phyloP scores from a whole-genome alignment of 768 basidiomycete genomes.

The Pleurotus giganteus region DNA sequence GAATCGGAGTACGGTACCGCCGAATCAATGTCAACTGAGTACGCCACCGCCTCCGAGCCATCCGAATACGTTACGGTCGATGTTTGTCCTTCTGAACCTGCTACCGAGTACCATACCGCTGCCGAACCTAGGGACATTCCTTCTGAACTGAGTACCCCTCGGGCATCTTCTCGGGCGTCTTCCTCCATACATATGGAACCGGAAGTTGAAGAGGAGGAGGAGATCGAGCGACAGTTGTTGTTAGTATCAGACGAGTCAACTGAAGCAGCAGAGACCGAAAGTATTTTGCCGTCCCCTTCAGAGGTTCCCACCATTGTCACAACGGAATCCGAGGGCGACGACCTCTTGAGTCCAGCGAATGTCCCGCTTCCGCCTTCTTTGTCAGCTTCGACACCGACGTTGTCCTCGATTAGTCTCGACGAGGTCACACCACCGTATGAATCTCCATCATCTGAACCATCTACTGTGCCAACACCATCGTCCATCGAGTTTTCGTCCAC shows the following conservation, averaged over 20 bases:
- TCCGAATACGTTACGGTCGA: constrained; percentile 50
- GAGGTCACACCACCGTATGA: constrained; percentile 13
- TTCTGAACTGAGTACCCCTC: constrained; percentile 40
- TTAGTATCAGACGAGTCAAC: constrained; percentile 3
- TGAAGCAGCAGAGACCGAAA: constrained; percentile 6
- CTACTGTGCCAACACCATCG: constrained; percentile 27
- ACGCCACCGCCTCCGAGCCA: constrained; percentile 41
- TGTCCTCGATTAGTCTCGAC: constrained; percentile 16
- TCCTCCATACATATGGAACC: constrained; percentile 25
- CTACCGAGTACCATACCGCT: constrained; percentile 18
- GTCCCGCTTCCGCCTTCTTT: constrained; percentile 19
- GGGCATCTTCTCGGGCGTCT: constrained; percentile 35
- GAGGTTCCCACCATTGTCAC: constrained; percentile 17
- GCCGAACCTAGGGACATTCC: constrained; percentile 34
- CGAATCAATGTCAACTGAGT: constrained; percentile 26
- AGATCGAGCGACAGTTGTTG: neutral
- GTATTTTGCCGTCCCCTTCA: constrained; percentile 21
- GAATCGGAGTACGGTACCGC: constrained; percentile 37
- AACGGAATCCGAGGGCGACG: constrained; percentile 11
- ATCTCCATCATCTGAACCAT: neutral
- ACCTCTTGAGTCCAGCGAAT: neutral
- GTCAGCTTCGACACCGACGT: constrained; percentile 22
- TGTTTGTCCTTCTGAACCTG: constrained; percentile 35
- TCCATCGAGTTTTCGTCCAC: constrained; percentile 25
- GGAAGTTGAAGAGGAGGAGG: constrained; percentile 14